Evolutionary conservation across 129 eudicot genomes (phyloP).

Genomic region (Mikania micrantha): DNA sequence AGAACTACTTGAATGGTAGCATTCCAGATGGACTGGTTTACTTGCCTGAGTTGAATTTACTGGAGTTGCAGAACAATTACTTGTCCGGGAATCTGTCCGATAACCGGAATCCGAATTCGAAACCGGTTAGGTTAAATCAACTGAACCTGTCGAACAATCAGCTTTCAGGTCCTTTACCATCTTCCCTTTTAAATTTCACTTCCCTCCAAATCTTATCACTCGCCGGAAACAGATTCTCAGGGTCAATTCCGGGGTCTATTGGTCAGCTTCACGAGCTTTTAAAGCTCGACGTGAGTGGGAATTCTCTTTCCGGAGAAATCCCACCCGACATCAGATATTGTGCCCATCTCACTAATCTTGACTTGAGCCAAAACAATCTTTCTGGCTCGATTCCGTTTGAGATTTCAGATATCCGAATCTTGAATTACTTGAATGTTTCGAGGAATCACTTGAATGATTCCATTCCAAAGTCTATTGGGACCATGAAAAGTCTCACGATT

Average conservation of each 20-base stretch:
- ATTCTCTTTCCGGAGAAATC: conserved; percentile 54
- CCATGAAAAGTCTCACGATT: conserved; percentile 76
- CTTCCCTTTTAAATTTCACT: conserved; percentile 62
- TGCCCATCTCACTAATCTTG: conserved; percentile 60
- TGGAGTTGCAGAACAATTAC: conserved; percentile 77
- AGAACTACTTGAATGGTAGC: conserved; percentile 86
- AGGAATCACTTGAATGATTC: conserved; percentile 60
- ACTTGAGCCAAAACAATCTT: conserved; percentile 76
- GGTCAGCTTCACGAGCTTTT: conserved; percentile 59
- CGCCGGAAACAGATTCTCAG: conserved; percentile 56
- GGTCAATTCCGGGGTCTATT: conserved; percentile 60
- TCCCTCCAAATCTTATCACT: conserved; percentile 65
- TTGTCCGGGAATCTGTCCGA: conserved; percentile 63
- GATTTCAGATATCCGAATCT: conserved; percentile 52
- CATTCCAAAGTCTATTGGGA: conserved; percentile 64
- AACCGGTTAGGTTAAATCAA: conserved; percentile 48
- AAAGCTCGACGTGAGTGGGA: conserved; percentile 61
- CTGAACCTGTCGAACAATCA: conserved; percentile 64
- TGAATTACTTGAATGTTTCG: conserved; percentile 75
- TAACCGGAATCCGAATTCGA: conserved; percentile 29
- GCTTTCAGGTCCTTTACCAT: conserved; percentile 67
- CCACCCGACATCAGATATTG: conserved; percentile 68
- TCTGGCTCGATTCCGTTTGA: conserved; percentile 62
- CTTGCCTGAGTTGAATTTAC: conserved; percentile 68
- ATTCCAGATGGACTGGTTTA: conserved; percentile 73